Percentiles rank a stretch among this genome's conserved stretches.
These are phyloP conservation scores for Cercophora samala DNA, from an alignment of 495 filamentous ascomycete species.

Conservation along the genomic window DNA sequence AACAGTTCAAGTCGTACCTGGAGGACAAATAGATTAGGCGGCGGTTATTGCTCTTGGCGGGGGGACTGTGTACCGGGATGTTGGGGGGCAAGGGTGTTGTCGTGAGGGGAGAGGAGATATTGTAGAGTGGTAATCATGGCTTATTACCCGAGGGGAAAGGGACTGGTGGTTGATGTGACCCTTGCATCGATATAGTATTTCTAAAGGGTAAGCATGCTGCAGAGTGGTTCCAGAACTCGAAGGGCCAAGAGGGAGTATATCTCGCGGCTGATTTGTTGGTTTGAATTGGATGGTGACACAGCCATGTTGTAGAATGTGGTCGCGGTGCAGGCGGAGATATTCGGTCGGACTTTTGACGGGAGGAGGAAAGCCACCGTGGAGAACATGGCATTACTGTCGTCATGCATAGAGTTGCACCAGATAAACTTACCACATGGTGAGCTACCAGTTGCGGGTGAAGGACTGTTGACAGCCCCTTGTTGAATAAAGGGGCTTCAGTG, in stretches of 20 bases:
- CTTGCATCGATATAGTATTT: not conserved
- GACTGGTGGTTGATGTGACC: not conserved
- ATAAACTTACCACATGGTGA: not conserved
- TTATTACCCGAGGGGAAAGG: not conserved
- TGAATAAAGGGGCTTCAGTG: not conserved
- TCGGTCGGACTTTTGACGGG: not conserved
- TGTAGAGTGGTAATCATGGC: not conserved
- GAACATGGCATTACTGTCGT: not conserved
- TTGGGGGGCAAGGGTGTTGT: not conserved
- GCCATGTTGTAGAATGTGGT: not conserved
- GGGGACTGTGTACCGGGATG: conserved; percentile 10
- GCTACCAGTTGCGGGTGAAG: not conserved
- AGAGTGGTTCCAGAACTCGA: not conserved
- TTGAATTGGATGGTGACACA: too few relatives aligned
- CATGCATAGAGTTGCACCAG: not conserved
- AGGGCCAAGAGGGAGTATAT: not conserved
- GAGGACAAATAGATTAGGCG: conserved; percentile 15
- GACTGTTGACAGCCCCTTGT: not conserved
- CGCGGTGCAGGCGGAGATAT: not conserved
- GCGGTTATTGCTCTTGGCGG: conserved; percentile 21
- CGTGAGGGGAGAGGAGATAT: not conserved
- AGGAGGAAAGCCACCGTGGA: not conserved
- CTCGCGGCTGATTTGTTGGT: not conserved
- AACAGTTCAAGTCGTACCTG: not conserved
- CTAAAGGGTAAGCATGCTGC: not conserved